Evolutionary conservation across 2,329 filamentous ascomycete species (phyloP), one percentile per base, ranked within the genome.

Genomic region (Pezicula rhizophila): DNA sequence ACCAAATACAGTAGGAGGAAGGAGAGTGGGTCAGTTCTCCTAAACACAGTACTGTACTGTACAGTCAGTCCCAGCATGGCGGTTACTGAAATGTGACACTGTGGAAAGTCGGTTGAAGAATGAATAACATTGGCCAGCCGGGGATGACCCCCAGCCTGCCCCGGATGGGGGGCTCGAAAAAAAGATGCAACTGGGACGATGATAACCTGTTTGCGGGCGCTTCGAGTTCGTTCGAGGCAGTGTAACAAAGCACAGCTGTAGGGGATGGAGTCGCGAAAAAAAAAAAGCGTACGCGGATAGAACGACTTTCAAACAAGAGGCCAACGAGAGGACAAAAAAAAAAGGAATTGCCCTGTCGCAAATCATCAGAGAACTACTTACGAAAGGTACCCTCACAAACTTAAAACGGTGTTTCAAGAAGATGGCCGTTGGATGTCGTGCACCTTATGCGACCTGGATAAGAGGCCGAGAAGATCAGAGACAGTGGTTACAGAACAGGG

Each of bases 371-470:
- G 18, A 38, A 26, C 25, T 42, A 14, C n/a, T n/a, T n/a, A n/a
- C n/a, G n/a, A n/a, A n/a, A n/a, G n/a, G n/a, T n/a, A n/a, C 4
- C 15, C 33, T 35, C 23, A 23, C 23, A 23, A 23, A 23, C 23
- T 28, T 20, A 15, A 42, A 42, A 42, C 40, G 25, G 40, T n/a
- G 40, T 42, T 42, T 42, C 40, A 42, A 15, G 20, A 20, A 42
- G 25, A 31, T 31, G 28, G 28, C 8, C 8, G 20, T 25, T 25
- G 40, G 40, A 31, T 42, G 40, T 42, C 20, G 40, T 42, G 40
- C 40, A 25, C 40, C n/a, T 28, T 31, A 42, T 42, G 40, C 40
- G 25, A n/a, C 20, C 40, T 28, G n/a, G 40, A 25, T 26, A 20
- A 14, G 25, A 28, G 40, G 20, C n/a, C 14, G 11, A 17, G 25